Base-by-base conservation (phyloP, 768 basidiomycete species). In the Tephrocybe sp. region DNA sequence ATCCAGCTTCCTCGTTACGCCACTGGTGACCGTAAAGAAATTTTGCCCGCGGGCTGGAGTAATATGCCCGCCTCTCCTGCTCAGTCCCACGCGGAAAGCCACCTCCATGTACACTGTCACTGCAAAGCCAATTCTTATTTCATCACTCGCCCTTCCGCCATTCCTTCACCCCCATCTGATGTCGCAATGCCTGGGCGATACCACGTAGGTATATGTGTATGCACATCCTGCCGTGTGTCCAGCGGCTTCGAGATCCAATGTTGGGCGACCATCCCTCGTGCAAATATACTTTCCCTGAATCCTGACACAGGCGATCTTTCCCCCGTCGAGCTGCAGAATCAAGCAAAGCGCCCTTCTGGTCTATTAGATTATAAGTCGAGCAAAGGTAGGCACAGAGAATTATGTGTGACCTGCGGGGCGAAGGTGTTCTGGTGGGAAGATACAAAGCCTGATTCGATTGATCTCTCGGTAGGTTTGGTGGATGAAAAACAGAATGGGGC, bases 401-500 rank as follows among this genome's bases (percentile, higher is more conserved):
- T 64, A 32, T 68, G 67, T 50, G 49, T 48, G 6, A 67, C 59
- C 1, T 70, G 67, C 43, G 67, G 68, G n/a, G 66, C 67, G 14
- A 68, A 60, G 1, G 64, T 58, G 16, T 68, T 68, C 39, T 64
- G 62, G 62, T 66, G 64, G 65, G 53, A 49, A 1, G 44, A 43
- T 5, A 60, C 58, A 30, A 41, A 60, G 33, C 60, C 65, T 5
- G 62, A 62, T 30, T 11, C 65, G n/a, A 42, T 62, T 17, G 65
- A 65, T 48, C 35, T 66, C 11, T 54, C 60, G 9, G 54, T 57
- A 35, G 63, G 61, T 20, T 48, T 64, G 19, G 33, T 66, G 10
- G 57, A 62, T 48, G 57, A 59, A 42, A 36, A 35, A 12, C 23
- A 30, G 32, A 49, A 16, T 8, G 60, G 60, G 10, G 54, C 30